These are phyloP conservation scores for Sporisorium scitamineum DNA, from an alignment of 1,284 basidiomycete species.

Conservation along the genomic window DNA sequence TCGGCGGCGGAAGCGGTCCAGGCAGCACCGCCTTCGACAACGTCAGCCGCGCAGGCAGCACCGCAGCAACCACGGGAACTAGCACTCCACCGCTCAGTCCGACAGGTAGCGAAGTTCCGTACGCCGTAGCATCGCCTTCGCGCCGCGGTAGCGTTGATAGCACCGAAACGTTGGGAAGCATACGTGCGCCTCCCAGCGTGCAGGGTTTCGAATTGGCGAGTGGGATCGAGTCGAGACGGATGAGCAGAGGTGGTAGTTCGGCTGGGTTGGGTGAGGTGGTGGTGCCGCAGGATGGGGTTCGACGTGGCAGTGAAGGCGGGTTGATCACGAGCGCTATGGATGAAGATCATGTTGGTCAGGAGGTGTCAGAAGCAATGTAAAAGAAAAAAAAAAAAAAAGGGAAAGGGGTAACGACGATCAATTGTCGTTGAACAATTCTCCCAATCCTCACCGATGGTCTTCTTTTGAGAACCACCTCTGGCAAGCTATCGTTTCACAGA, in stretches of 20 bases:
- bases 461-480: no score
- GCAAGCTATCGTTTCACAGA: no score
- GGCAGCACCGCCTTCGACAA: conserved; percentile 29
- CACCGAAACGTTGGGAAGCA: conserved; percentile 50
- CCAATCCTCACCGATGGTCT: no score
- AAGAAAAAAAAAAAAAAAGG: not conserved
- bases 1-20: conserved; percentile 15
- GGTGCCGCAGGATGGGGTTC: not conserved
- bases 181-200: conserved; percentile 47
- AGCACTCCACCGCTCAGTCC: conserved; percentile 49
- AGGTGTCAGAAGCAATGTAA: conserved; percentile 13
- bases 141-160: conserved; percentile 45
- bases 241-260: conserved; percentile 49
- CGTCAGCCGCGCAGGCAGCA: conserved; percentile 58
- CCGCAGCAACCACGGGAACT: conserved; percentile 57
- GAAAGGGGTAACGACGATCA: no score
- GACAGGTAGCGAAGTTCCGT: conserved; percentile 45
- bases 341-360: conserved; percentile 18
- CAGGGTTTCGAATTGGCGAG: conserved; percentile 39
- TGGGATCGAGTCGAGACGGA: conserved; percentile 46
- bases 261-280: conserved; percentile 15
- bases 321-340: conserved; percentile 40
- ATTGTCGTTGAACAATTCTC: no score
- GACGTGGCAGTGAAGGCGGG: conserved; percentile 32
- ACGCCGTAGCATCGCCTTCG: conserved; percentile 44